A percentile compares a stretch with the other conserved stretches of the same genome.
These are phyloP conservation scores for Bruguiera hainesii DNA, from an alignment of 441 rosid species.

Conservation along the genomic window DNA sequence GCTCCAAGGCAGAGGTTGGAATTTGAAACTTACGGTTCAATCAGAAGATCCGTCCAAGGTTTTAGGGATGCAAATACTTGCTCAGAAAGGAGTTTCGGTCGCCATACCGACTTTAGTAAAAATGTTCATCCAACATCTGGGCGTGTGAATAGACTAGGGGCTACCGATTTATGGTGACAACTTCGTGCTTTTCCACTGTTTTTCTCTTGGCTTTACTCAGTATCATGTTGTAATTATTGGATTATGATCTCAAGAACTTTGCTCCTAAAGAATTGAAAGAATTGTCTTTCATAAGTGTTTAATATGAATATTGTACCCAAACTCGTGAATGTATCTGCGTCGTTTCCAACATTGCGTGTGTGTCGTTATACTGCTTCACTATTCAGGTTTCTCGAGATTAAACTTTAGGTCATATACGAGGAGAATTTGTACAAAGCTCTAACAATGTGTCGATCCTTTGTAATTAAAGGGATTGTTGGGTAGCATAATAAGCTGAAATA, in stretches of 20 bases:
- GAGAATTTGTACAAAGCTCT: too few species aligned
- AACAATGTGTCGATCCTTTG: too few species aligned
- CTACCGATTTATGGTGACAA: conserved; percentile 32
- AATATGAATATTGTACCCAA: conserved; percentile 2
- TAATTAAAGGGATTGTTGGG: too few species aligned
- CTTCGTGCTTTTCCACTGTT: neutral
- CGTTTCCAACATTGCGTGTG: too few species aligned
- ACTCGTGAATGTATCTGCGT: neutral
- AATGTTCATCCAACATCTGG: conserved; percentile 78
- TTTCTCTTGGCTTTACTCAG: neutral
- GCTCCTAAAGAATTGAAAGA: conserved; percentile 4
- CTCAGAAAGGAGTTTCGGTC: conserved; percentile 40
- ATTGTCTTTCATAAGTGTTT: neutral
- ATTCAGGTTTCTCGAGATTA: too few species aligned
- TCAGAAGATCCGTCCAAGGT: conserved; percentile 50
- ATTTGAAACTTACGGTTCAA: conserved; percentile 49
- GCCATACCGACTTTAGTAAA: conserved; percentile 44
- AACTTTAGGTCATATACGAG: too few species aligned
- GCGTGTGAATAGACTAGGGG: conserved; percentile 61
- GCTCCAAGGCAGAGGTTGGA: conserved; percentile 82
- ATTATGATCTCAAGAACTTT: conserved; percentile 14
- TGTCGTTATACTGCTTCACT: too few species aligned
- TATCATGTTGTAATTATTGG: conserved; percentile 33
- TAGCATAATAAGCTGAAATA: too few species aligned
- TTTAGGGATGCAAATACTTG: conserved; percentile 33